Evolutionary conservation across 2,329 filamentous ascomycete species (phyloP).

Genomic region (Colletotrichum tamarilloi): DNA sequence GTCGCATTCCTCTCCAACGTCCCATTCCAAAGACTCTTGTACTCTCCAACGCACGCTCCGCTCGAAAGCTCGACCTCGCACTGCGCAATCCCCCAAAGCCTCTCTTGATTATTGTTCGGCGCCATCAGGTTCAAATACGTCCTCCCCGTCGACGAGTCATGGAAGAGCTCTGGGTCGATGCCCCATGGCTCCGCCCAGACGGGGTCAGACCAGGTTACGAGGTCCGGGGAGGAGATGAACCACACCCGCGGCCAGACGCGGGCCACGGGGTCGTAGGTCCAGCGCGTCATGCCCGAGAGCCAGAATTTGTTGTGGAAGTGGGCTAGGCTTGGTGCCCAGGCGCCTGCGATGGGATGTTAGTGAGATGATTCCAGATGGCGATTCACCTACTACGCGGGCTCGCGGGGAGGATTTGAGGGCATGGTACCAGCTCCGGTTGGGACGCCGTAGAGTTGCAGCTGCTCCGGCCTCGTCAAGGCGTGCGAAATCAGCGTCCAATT

Average conservation of each 20-base stretch:
- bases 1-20: conserved; percentile 31
- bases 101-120: conserved; percentile 36
- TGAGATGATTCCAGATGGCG: too few species aligned
- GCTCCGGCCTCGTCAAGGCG: conserved; percentile 27
- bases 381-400: too few species aligned
- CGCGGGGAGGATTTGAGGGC: too few species aligned
- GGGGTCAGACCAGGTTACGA: conserved; percentile 20
- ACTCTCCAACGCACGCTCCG: conserved; percentile 35
- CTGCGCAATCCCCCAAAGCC: conserved; percentile 38
- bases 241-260: conserved; percentile 48
- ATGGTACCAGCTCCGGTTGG: neutral
- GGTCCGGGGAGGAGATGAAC: conserved; percentile 38
- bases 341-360: neutral
- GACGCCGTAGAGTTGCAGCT: conserved; percentile 20
- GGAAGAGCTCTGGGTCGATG: conserved; percentile 31
- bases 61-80: conserved; percentile 36
- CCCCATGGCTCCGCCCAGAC: conserved; percentile 32
- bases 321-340: conserved; percentile 18
- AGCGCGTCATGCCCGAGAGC: conserved; percentile 44
- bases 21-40: conserved; percentile 39
- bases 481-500: conserved; percentile 49
- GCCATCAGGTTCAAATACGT: conserved; percentile 39
- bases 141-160: conserved; percentile 32
- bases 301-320: conserved; percentile 15
- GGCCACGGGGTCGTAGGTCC: conserved; percentile 47